phyloP scores from a whole-genome alignment of 257 asterid genomes.

The Primulina eburnea region DNA sequence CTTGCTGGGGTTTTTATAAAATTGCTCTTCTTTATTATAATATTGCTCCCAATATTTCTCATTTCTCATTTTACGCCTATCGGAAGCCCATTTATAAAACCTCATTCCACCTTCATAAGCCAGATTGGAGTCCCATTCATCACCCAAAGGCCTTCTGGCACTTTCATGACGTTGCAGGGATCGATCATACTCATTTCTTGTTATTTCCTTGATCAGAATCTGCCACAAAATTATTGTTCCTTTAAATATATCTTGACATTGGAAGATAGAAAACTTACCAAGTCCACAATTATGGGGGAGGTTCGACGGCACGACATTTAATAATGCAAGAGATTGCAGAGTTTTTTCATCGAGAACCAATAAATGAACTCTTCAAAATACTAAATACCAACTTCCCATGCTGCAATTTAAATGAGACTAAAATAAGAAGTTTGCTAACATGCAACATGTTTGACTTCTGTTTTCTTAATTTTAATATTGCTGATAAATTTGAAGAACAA shows the following conservation, averaged over 20 bases:
- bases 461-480: not conserved
- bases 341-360: not conserved
- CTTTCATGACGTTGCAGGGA: slow-evolving; percentile 44
- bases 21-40: slow-evolving; percentile 30
- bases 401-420: not conserved
- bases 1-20: slow-evolving; percentile 36
- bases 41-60: slow-evolving; percentile 48
- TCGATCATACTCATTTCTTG: slow-evolving; percentile 61
- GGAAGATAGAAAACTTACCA: slow-evolving; percentile 3
- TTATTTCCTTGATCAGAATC: slow-evolving; percentile 62
- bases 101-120: slow-evolving; percentile 50
- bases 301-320: not conserved
- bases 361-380: not conserved
- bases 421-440: not conserved
- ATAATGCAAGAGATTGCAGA: slow-evolving; percentile 1
- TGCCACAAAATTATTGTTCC: slow-evolving; percentile 26
- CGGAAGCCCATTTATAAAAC: slow-evolving; percentile 65
- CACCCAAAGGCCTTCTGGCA: slow-evolving; percentile 34
- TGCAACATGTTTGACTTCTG: not conserved
- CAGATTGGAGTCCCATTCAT: slow-evolving; percentile 39
- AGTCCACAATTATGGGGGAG: slow-evolving; percentile 12
- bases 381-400: not conserved
- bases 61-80: slow-evolving; percentile 49
- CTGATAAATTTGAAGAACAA: not conserved
- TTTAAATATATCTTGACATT: not conserved